Base-by-base conservation (phyloP, 2,329 filamentous ascomycete species). In the Exophiala lecanii-corni region DNA sequence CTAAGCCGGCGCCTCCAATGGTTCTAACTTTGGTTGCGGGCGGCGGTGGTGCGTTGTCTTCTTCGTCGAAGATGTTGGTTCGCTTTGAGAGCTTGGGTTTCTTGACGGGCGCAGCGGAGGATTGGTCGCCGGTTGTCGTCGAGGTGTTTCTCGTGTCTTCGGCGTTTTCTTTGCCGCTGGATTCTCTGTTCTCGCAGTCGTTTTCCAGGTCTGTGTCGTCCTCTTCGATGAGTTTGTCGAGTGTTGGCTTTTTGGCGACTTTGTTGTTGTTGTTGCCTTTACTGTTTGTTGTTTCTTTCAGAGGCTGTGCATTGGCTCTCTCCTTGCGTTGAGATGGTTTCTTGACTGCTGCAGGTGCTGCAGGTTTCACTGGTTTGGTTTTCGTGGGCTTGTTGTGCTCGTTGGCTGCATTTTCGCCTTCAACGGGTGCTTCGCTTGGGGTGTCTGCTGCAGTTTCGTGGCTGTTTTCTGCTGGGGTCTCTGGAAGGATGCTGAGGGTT, bases 11-110 rank as follows among this genome's bases (percentile, higher is more conserved):
- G 23, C 12, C 12, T 28, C 51, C 55, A 10, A 59, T 49, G 45
- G 62, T 58, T 35, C 49, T 50, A 39, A 56, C 60, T 59, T 49
- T 64, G 6, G 23, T 6, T 26, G 23, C 23, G n/a, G n/a, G n/a
- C 60, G 12, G 54, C 42, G 37, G 33, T 4, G 48, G 31, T 21
- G 36, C 78, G 6, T 84, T 82, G 3, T 82, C 82, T 6, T 84
- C 82, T 45, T 84, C 82, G 55, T 91, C 87, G 4, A 92, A 60
- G 2, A 79, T 85, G 54, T 69, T 73, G 51, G 79, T 78, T 36
- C 75, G 78, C 16, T 74, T 72, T 16, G 66, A 79, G 4, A 87
- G 66, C 64, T 87, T 89, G 50, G 84, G 78, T 70, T 84, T 89
- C 72, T 83, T 87, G 60, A 51, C 54, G 4, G 57, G 26, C 9